Percentiles rank a stretch among this genome's conserved stretches.
Evolutionary conservation across 306 rosid species (phyloP).

Genomic region (Prunus armeniaca): DNA sequence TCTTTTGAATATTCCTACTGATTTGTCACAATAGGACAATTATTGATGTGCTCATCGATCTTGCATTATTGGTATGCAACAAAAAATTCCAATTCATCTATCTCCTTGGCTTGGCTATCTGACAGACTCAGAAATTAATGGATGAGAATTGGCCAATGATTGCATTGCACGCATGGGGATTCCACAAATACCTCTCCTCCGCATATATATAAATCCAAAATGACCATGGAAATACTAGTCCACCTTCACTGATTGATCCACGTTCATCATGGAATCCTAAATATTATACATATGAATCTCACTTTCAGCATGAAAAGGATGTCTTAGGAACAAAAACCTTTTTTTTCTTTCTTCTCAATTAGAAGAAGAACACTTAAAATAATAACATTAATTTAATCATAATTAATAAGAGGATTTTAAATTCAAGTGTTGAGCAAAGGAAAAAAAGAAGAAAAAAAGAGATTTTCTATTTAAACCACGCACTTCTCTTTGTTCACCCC

Average conservation of each 20-base stretch:
- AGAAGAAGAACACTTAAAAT: not conserved
- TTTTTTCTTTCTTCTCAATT: not conserved
- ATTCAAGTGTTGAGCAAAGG: too few species aligned
- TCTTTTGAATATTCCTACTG: not conserved
- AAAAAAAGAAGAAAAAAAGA: not conserved
- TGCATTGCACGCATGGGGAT: not conserved
- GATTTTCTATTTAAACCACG: too few species aligned
- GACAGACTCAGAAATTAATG: not conserved
- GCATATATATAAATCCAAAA: not conserved
- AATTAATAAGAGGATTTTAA: too few species aligned
- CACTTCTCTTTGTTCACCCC: too few species aligned
- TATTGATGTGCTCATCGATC: not conserved
- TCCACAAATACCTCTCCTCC: not conserved
- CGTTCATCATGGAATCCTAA: not conserved
- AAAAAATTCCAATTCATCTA: not conserved
- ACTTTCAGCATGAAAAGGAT: not conserved
- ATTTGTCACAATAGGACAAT: conserved; percentile 1
- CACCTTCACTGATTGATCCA: not conserved
- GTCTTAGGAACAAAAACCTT: not conserved
- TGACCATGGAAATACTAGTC: not conserved
- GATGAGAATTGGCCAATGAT: conserved; percentile 2
- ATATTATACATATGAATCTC: not conserved
- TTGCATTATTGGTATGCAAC: conserved; percentile 13
- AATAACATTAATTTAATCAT: too few species aligned
- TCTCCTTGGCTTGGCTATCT: not conserved